Percentiles rank a stretch among this genome's conserved stretches.
phyloP scores from a whole-genome alignment of 768 basidiomycete genomes.

The Dacryopinax spathularia region DNA sequence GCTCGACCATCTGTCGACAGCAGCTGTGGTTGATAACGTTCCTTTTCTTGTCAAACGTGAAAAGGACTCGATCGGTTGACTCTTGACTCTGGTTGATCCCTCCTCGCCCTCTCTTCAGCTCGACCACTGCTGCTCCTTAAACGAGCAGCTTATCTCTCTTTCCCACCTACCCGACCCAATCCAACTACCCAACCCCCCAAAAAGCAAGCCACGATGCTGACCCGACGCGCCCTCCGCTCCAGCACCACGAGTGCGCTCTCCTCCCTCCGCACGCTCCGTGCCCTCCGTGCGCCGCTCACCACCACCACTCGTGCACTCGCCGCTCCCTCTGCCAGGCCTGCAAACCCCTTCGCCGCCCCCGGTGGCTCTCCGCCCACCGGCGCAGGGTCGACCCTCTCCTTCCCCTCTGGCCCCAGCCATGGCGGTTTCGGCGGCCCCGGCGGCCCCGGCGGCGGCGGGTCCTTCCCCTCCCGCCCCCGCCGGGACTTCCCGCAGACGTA shows the following conservation, averaged over 20 bases:
- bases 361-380: conserved; percentile 3
- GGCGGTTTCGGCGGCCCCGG: too few species aligned
- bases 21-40: neutral
- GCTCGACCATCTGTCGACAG: neutral
- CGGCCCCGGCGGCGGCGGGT: too few species aligned
- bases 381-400: conserved; percentile 6
- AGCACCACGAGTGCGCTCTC: conserved; percentile 3
- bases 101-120: too few species aligned
- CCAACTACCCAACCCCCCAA: neutral
- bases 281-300: conserved; percentile 8
- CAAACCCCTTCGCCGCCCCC: conserved; percentile 6
- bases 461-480: conserved; percentile 8
- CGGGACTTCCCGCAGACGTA: conserved; percentile 7
- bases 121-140: too few species aligned
- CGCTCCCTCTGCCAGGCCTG: neutral
- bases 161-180: neutral
- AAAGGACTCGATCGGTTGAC: too few species aligned
- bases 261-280: conserved; percentile 2
- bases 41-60: neutral
- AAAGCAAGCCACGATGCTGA: conserved; percentile 7
- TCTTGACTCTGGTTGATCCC: too few species aligned
- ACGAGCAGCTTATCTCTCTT: too few species aligned
- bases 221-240: conserved; percentile 6
- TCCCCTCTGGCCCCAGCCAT: too few species aligned
- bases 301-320: neutral